phyloP scores from a whole-genome alignment of 1,284 basidiomycete species.

The Xerocomus nothofagi region DNA sequence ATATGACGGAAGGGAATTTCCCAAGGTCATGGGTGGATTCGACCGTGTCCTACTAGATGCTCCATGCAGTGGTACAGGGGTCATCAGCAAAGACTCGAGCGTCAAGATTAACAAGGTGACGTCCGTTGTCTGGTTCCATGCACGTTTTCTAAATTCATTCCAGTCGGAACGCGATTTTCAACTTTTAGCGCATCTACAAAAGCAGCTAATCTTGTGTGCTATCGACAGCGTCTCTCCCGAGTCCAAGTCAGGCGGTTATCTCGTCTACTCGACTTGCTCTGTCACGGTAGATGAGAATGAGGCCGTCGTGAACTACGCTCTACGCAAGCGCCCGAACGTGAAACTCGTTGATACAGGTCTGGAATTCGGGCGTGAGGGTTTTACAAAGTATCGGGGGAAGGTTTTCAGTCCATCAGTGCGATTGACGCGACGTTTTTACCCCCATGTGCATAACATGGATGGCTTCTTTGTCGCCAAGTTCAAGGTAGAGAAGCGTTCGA shows the following conservation, averaged over 20 bases:
- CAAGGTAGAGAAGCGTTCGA: conserved; percentile 82
- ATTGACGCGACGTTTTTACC: conserved; percentile 87
- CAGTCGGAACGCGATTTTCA: conserved; percentile 95
- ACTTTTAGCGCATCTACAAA: conserved; percentile 94
- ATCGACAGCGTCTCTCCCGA: conserved; percentile 93
- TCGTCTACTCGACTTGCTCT: conserved; percentile 99
- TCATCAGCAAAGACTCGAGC: conserved; percentile 96
- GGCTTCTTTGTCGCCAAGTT: conserved; percentile 99
- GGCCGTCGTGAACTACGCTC: conserved; percentile 97
- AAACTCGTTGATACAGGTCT: conserved; percentile 93
- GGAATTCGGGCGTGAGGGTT: conserved; percentile 92
- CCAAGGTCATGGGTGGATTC: conserved; percentile 99
- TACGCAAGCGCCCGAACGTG: conserved; percentile 94
- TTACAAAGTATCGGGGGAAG: conserved; percentile 89
- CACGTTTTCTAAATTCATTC: conserved; percentile 1
- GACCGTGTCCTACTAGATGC: conserved; percentile 96
- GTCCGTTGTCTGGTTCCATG: neutral
- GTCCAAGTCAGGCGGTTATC: conserved; percentile 89
- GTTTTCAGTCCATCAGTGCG: conserved; percentile 79
- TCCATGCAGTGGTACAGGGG: conserved; percentile 97
- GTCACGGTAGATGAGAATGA: conserved; percentile 99
- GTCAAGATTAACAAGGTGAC: conserved; percentile 98
- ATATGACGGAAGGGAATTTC: conserved; percentile 97
- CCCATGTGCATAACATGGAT: conserved; percentile 94
- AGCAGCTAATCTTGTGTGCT: conserved; percentile 97